These are phyloP conservation scores for Lentinula lateritia DNA, from an alignment of 768 basidiomycete species.

Conservation along the genomic window DNA sequence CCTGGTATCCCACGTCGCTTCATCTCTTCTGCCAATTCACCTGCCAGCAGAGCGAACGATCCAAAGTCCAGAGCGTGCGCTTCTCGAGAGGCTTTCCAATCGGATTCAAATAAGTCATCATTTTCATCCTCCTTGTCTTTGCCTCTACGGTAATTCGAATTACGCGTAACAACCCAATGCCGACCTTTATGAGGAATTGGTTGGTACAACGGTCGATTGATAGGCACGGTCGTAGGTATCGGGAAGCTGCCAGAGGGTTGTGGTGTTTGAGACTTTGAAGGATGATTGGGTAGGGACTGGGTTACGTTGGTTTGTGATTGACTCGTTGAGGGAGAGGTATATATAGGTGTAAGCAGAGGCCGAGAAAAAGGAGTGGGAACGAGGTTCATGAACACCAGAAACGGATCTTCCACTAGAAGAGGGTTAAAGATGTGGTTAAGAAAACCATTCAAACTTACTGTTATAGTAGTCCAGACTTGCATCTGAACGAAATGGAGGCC, in stretches of 20 bases:
- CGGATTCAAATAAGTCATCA: conserved; percentile 24
- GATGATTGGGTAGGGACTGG: neutral
- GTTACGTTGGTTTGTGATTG: conserved; percentile 8
- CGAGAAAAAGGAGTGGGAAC: conserved; percentile 53
- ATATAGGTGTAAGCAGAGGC: conserved; percentile 55
- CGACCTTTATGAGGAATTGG: conserved; percentile 30
- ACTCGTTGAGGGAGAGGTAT: conserved; percentile 30
- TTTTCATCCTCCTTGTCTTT: conserved; percentile 51
- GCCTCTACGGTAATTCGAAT: conserved; percentile 39
- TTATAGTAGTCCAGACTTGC: conserved; percentile 76
- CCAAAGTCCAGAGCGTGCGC: conserved; percentile 57
- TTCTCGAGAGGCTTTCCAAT: conserved; percentile 48
- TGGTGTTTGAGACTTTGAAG: conserved; percentile 13
- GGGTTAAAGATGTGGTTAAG: conserved; percentile 3
- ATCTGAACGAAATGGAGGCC: conserved; percentile 64
- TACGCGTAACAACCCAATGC: conserved; percentile 61
- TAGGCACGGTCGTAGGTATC: conserved; percentile 21
- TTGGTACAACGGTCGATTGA: conserved; percentile 11
- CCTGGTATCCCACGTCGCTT: conserved; percentile 22
- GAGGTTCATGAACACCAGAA: conserved; percentile 58
- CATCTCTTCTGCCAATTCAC: conserved; percentile 41
- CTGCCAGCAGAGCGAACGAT: conserved; percentile 48
- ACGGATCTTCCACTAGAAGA: conserved; percentile 69
- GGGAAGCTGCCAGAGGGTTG: conserved; percentile 20
- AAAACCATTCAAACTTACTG: conserved; percentile 35